Conservation (phyloP, 2,329 filamentous ascomycete genomes). For the Fusarium foetens region DNA sequence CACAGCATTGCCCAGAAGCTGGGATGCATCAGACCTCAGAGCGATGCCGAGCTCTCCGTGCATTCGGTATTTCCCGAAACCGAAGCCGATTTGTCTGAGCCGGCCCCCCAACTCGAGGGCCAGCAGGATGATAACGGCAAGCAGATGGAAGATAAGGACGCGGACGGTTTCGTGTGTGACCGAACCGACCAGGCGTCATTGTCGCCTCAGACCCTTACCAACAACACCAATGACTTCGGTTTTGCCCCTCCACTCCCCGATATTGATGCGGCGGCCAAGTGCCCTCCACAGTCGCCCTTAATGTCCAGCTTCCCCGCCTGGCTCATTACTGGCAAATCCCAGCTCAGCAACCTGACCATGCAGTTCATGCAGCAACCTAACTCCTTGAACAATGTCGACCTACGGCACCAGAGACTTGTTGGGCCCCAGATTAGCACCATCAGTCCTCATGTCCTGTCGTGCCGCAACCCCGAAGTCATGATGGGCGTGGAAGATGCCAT, state of each 20-base stretch:
- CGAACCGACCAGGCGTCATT: conserved; percentile 62
- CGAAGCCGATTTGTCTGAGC: conserved; percentile 65
- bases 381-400: no score
- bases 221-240: conserved; percentile 49
- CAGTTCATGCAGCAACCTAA: conserved; percentile 55
- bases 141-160: conserved; percentile 45
- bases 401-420: no score
- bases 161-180: conserved; percentile 36
- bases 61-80: conserved; percentile 70
- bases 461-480: no score
- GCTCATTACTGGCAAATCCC: conserved; percentile 40
- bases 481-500: no score
- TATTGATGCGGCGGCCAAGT: conserved; percentile 48
- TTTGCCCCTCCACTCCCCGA: conserved; percentile 49
- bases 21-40: conserved; percentile 71
- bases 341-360: conserved; percentile 46
- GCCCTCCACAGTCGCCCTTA: conserved; percentile 50
- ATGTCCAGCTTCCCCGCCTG: conserved; percentile 48
- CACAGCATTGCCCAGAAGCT: conserved; percentile 73
- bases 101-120: conserved; percentile 64
- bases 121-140: conserved; percentile 55
- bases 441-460: no score
- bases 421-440: no score
- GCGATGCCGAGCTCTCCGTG: conserved; percentile 67
- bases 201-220: conserved; percentile 62